Base-by-base conservation (phyloP, 768 basidiomycete genomes). In the Leccinellum luteum region DNA sequence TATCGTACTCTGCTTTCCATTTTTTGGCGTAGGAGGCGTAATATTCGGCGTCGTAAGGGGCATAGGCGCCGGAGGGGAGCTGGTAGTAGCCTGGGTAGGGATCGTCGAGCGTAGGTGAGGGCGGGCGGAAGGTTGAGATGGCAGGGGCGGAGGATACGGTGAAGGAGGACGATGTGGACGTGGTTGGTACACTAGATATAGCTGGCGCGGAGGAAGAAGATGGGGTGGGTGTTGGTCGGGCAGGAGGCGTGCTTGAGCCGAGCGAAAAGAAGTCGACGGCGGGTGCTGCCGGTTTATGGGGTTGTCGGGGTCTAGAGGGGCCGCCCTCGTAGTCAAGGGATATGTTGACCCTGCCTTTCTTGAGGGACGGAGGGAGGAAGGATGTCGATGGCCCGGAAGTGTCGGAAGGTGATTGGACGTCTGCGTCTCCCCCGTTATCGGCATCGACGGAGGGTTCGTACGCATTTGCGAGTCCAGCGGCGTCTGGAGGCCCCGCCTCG, bases 21-120 rank as follows among this genome's bases (percentile, higher is more conserved):
- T 84, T 86, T 56, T 83, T 79, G 64, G 84, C 78, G 69, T 87
- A 89, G 48, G 76, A 79, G 19, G 76, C 78, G 64, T 89, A 94
- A 70, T 89, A 90, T 32, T 67, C 78, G 1, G 82, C 72, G 52
- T 94, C 90, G 66, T 93, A 80, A 0, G 85, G 83, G 25, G 83
- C 87, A 85, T 92, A 95, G 32, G 79, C 72, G 17, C 92, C 92
- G 7, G 89, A 87, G 0, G 92, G 90, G 19, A 89, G 79, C 54
- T 87, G 85, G 64, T 94, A 93, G 74, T 94, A 94, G 6, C 92
- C 92, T 1, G 92, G 92, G 69, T 92, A 92, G 15, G 83, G 82
- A 66, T 94, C 92, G 8, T 78, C 77, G 4, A 83, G 81, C 6
- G 85, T 87, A 1, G 92, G 92, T 52, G 86, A 84, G 1, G 90